A percentile compares a stretch with the other conserved stretches of the same genome.
phyloP scores from a whole-genome alignment of 192 early-diverging fungal species.

The Irineochytrium annulatum region DNA sequence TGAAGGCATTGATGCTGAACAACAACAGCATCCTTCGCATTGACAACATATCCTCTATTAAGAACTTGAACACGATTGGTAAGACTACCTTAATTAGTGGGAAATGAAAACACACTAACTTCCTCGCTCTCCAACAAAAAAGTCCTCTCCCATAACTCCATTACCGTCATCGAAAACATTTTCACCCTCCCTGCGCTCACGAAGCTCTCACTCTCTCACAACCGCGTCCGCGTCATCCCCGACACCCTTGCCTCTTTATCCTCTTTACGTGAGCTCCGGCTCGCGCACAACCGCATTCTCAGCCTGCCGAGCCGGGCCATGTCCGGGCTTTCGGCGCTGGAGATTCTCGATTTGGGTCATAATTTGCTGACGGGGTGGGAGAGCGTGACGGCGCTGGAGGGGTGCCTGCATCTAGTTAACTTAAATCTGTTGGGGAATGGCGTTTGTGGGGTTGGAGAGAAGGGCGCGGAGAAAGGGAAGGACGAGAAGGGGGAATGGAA shows the following conservation, averaged over 20 bases:
- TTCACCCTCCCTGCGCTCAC: constrained; percentile 39
- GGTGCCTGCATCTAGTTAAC: constrained; percentile 52
- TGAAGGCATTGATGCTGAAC: constrained; percentile 78
- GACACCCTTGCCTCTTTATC: constrained; percentile 45
- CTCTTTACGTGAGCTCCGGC: constrained; percentile 64
- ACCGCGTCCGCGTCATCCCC: constrained; percentile 62
- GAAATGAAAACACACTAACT: neutral
- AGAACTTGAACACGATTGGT: constrained; percentile 68
- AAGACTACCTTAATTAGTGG: constrained; percentile 6
- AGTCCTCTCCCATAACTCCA: constrained; percentile 3
- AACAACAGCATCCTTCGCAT: constrained; percentile 67
- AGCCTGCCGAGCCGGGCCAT: constrained; percentile 26
- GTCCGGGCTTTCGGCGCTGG: constrained; percentile 54
- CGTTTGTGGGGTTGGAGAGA: constrained; percentile 27
- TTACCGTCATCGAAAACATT: constrained; percentile 10
- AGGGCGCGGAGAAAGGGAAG: constrained; percentile 38
- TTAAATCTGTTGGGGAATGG: constrained; percentile 62
- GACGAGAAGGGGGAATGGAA: constrained; percentile 1
- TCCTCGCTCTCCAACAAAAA: neutral
- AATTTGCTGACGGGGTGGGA: constrained; percentile 49
- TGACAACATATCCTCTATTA: constrained; percentile 57
- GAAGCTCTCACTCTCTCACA: constrained; percentile 76
- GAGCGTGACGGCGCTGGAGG: constrained; percentile 46
- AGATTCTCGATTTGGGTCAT: constrained; percentile 70
- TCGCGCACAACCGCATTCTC: constrained; percentile 72